phyloP scores from a whole-genome alignment of 2,329 filamentous ascomycete genomes.

The Teratosphaeria viscida region DNA sequence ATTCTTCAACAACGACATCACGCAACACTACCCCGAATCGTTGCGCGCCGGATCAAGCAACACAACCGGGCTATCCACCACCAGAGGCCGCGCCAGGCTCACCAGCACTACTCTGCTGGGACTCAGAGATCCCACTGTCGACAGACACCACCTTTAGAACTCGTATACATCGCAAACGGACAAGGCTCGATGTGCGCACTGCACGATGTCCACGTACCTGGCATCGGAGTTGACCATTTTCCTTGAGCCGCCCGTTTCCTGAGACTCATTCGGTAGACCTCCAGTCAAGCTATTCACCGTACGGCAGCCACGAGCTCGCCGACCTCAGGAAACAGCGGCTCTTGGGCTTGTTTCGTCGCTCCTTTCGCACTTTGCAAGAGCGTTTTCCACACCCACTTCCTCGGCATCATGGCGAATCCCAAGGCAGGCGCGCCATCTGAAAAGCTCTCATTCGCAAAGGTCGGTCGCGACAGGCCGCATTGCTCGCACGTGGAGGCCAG shows the following conservation, averaged over 20 bases:
- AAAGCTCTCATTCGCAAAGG: conserved; percentile 29
- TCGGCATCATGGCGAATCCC: conserved; percentile 24
- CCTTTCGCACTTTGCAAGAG: conserved; percentile 2
- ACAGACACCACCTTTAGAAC: not conserved
- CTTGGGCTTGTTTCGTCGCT: conserved; percentile 15
- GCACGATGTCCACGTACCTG: conserved; percentile 41
- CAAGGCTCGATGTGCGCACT: conserved; percentile 33
- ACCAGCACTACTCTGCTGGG: not conserved
- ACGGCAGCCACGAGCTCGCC: conserved; percentile 20
- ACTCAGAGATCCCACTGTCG: not conserved
- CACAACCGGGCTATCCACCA: not conserved
- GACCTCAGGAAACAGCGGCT: conserved; percentile 28
- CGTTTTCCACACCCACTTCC: conserved; percentile 4
- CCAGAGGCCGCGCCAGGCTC: not conserved
- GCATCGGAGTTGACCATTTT: conserved; percentile 36
- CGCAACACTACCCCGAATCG: not conserved
- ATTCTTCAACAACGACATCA: not conserved
- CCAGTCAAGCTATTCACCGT: conserved; percentile 17
- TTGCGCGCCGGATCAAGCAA: not conserved
- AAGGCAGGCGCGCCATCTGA: conserved; percentile 17
- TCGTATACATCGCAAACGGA: not conserved
- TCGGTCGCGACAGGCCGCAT: conserved; percentile 7
- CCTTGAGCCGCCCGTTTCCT: conserved; percentile 42
- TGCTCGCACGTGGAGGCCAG: not conserved
- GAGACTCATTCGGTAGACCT: conserved; percentile 23